A percentile compares a stretch with the other conserved stretches of the same genome.
These are phyloP conservation scores for Candida pseudoglaebosa DNA, from an alignment of 805 yeast species.

Conservation along the genomic window DNA sequence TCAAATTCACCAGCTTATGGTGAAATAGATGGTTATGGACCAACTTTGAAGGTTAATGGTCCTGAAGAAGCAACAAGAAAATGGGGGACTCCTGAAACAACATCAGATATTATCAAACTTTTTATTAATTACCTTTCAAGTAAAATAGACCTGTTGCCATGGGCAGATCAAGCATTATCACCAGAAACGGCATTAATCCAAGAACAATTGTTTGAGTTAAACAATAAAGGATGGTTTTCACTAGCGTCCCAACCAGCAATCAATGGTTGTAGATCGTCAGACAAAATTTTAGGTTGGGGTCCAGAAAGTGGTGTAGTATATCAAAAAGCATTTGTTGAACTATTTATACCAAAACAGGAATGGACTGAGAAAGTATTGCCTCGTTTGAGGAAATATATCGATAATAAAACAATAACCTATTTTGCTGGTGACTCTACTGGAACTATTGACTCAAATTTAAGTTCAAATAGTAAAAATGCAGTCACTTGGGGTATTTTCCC, in stretches of 20 bases:
- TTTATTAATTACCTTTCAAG: constrained; percentile 73
- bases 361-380: constrained; percentile 62
- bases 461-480: constrained; percentile 55
- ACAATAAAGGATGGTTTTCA: constrained; percentile 73
- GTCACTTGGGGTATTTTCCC: constrained; percentile 99
- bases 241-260: constrained; percentile 96
- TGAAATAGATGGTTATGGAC: constrained; percentile 97
- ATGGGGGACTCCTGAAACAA: constrained; percentile 75
- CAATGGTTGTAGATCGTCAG: constrained; percentile 72
- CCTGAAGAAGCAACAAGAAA: constrained; percentile 60
- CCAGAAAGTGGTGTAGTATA: constrained; percentile 83
- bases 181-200: constrained; percentile 92
- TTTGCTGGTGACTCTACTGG: constrained; percentile 67
- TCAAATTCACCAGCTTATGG: constrained; percentile 96
- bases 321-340: constrained; percentile 86
- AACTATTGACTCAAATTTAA: constrained; percentile 57
- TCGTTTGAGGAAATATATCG: constrained; percentile 36
- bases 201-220: constrained; percentile 80
- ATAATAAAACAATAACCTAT: constrained; percentile 57
- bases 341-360: constrained; percentile 67
- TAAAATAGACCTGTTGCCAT: constrained; percentile 77
- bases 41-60: constrained; percentile 69
- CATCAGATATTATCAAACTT: constrained; percentile 57
- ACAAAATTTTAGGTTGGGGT: constrained; percentile 96
- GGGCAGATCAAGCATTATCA: constrained; percentile 83